phyloP scores from a whole-genome alignment of 805 yeast species.

The Kodamaea kakaduensis region DNA sequence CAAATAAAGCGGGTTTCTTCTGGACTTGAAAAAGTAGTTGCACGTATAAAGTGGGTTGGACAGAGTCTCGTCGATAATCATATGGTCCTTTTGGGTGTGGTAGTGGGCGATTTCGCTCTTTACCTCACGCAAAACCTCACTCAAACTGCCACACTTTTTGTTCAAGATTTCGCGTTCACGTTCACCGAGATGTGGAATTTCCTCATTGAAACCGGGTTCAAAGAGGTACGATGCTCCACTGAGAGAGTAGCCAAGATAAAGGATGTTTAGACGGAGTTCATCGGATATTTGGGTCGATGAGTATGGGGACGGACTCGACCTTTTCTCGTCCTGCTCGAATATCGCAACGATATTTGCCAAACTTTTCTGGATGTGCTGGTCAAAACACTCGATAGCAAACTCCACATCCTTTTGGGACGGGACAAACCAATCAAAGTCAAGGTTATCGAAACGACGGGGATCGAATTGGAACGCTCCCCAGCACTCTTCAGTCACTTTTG shows the following conservation, averaged over 20 bases:
- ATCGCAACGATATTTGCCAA: conserved; percentile 25
- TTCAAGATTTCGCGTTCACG: conserved; percentile 6
- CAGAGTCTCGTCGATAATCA: too few species aligned
- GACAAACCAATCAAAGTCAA: conserved; percentile 69
- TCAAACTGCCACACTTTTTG: neutral
- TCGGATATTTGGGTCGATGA: conserved; percentile 42
- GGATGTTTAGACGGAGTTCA: conserved; percentile 49
- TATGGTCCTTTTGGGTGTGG: too few species aligned
- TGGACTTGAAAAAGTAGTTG: conserved; percentile 53
- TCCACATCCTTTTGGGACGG: conserved; percentile 57
- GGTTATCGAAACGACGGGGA: conserved; percentile 47
- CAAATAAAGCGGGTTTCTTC: conserved; percentile 29
- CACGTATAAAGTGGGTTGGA: conserved; percentile 64
- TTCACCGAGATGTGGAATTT: conserved; percentile 36
- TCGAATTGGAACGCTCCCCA: conserved; percentile 78
- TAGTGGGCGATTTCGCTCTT: neutral
- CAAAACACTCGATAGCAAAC: conserved; percentile 59
- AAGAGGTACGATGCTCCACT: conserved; percentile 70
- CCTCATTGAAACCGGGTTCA: conserved; percentile 64
- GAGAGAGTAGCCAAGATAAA: conserved; percentile 54
- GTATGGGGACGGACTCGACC: conserved; percentile 5
- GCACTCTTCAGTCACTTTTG: conserved; percentile 41
- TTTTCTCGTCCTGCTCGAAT: conserved; percentile 1
- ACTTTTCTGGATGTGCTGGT: conserved; percentile 41
- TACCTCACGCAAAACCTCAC: neutral